Base-by-base conservation (phyloP, 1,284 basidiomycete genomes). In the Papiliotrema fonsecae region DNA sequence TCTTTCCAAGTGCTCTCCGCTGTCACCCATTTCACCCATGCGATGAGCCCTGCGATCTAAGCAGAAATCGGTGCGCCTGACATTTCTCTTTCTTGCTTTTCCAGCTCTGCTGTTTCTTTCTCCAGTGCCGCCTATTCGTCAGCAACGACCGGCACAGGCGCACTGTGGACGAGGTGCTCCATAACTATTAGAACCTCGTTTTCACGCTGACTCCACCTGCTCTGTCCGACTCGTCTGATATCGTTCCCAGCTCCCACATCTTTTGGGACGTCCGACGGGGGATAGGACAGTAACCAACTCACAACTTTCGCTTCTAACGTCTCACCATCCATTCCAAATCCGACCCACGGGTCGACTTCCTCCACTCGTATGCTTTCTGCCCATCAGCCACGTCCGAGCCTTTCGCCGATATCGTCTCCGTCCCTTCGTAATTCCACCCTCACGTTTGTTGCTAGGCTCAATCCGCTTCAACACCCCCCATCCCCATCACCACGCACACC, bases 231-330 rank as follows among this genome's bases (percentile, higher is more conserved):
- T n/a, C n/a, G n/a, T n/a, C n/a, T n/a, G n/a, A n/a, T n/a, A n/a
- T n/a, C n/a, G n/a, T n/a, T n/a, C n/a, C n/a, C n/a, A n/a, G n/a
- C n/a, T n/a, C n/a, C n/a, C n/a, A n/a, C n/a, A n/a, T n/a, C n/a
- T n/a, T n/a, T n/a, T n/a, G n/a, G n/a, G n/a, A n/a, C n/a, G n/a
- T 9, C 36, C 18, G 11, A 7, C 16, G 7, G 18, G 9, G 36
- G 10, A 9, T 19, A n/a, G 18, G 21, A 9, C 10, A 38, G 11
- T 10, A 18, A 10, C 9, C 36, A 10, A 43, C 42, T 28, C 28
- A 43, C 65, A 24, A 72, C 65, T 52, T 68, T 69, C n/a, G 62
- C 59, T 47, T 69, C 64, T 14, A 72, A 51, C 1, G 57, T 62
- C 49, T 64, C 64, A 11, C 54, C 58, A 38, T 60, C 56, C 45